Base-by-base conservation (phyloP, 345 rosid genomes). In the Melaleuca alternifolia region DNA sequence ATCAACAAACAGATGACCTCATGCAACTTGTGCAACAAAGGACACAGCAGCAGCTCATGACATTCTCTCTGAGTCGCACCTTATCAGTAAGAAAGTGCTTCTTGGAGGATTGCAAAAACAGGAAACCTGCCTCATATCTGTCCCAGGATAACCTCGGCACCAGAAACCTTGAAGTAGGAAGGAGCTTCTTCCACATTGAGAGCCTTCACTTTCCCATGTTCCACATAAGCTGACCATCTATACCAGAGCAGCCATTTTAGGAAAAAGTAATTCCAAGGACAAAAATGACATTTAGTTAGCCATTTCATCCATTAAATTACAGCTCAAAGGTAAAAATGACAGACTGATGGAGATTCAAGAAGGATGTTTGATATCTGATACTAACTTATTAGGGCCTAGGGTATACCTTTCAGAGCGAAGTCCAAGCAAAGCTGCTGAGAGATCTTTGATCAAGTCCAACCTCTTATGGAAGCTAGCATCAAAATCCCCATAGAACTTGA, bases 191-290 rank as follows among this genome's bases (percentile, higher is more conserved):
- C 98, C 61, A 96, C 94, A 62, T 97, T 96, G 84, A 96, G 87
- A 33, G 89, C 92, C 93, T 97, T 94, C 21, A 97, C 95, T 88
- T 91, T 95, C 89, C 98, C 97, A 53, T 96, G 94, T 82, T 92
- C 98, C 83, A 96, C 93, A 48, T 93, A 95, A 20, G 99, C 98
- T 7, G 99, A 96, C 98, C 99, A 97, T 89, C 98, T 97, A 33
- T 44, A 83, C 56, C 56, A 53, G 56, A 50, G 33, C 84, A 51
- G 23, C 54, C 54, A 28, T 50, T 83, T 50, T 4, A 53, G 8
- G 9, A 50, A 28, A 51, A n/a, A 28, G 41, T 48, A 51, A 0
- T n/a, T 28, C 54, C 84, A 51, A 83, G 13, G 0, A 20, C 24
- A n/a, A 53, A n/a, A n/a, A 30, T 28, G 57, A 16, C 56, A 7